These are phyloP conservation scores for Leccinum arenicola DNA, from an alignment of 768 basidiomycete species.

Conservation along the genomic window DNA sequence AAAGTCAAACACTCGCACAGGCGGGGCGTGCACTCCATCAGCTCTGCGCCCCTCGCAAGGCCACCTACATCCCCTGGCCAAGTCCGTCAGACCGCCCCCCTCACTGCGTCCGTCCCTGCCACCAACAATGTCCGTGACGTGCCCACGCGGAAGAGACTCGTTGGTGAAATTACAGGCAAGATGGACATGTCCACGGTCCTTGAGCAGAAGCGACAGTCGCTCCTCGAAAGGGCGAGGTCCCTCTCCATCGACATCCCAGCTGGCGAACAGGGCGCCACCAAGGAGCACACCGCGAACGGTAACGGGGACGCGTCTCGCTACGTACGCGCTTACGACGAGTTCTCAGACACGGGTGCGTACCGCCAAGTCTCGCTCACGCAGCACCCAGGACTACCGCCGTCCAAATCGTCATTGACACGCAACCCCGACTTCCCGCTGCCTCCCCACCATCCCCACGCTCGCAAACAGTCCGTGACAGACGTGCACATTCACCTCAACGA, in stretches of 20 bases:
- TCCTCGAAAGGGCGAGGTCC: slow-evolving; percentile 52
- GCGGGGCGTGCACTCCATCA: slow-evolving; percentile 76
- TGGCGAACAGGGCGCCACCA: slow-evolving; percentile 35
- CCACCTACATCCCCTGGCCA: slow-evolving; percentile 83
- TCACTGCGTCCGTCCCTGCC: slow-evolving; percentile 19
- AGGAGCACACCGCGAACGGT: neutral
- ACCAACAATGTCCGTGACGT: slow-evolving; percentile 27
- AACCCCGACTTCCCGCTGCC: slow-evolving; percentile 50
- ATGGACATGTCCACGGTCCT: slow-evolving; percentile 46
- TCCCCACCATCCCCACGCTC: slow-evolving; percentile 71
- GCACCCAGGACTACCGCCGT: slow-evolving; percentile 1
- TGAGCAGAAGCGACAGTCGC: slow-evolving; percentile 51
- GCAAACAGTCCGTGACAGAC: slow-evolving; percentile 68
- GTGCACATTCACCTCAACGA: slow-evolving; percentile 39
- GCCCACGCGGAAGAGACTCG: slow-evolving; percentile 48
- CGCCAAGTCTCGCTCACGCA: slow-evolving; percentile 5
- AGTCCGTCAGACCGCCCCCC: slow-evolving; percentile 37
- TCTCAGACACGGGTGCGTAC: slow-evolving; percentile 22
- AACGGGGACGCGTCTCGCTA: slow-evolving; percentile 20
- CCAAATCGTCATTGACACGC: slow-evolving; percentile 39
- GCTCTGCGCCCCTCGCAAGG: slow-evolving; percentile 75
- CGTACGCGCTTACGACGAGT: slow-evolving; percentile 32
- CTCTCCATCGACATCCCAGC: slow-evolving; percentile 63
- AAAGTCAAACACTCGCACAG: slow-evolving; percentile 47
- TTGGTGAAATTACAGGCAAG: slow-evolving; percentile 44